Evolutionary conservation across 257 asterid species (phyloP), one percentile per base, ranked within the genome.

Genomic region (Haberlea rhodopensis): DNA sequence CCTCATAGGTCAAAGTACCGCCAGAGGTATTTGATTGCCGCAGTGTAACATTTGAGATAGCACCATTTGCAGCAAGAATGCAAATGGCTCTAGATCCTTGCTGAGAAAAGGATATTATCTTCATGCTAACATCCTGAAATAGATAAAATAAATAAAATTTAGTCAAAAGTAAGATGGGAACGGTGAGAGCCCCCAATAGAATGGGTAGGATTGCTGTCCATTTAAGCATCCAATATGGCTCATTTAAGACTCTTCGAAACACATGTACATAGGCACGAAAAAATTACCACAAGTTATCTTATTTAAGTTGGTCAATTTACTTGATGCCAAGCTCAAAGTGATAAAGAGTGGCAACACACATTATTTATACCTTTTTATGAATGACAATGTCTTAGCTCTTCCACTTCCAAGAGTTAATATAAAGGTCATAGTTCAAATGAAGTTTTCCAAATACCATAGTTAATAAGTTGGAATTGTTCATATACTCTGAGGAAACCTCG

Each of bases 1-100:
- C 98, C 95, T 89, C 98, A 20, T 89, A 91, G 20, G 96, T 91
- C 64, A 89, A 75, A 53, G 96, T 91, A n/a, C 96, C 96, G 57
- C 96, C 98, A 11, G 90, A 87, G 72, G 95, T 87, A 81, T 73
- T 86, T n/a, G 95, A 77, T 72, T 92, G 98, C 25, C 88, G 89
- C 31, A 92, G 83, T 5, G 98, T 92, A 29, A 87, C 97, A 66
- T 82, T 92, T 13, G 98, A 92, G 75, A 89, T 78, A 34, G 87
- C 65, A 68, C 98, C 98, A 51, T 81, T 85, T 57, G 97, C 98
- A 60, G 97, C 92, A 11, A 89, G 78, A 71, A 89, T 70, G 71
- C 97, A 89, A 65, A 92, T 85, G 57, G 96, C 98, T 71, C 94
- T 72, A 1, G 87, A 78, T 63, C 87, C 97, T 79, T 84, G 94